Evolutionary conservation across 1,284 basidiomycete species (phyloP), one percentile per base, ranked within the genome.

Genomic region (Microbotryomycetes sp.): DNA sequence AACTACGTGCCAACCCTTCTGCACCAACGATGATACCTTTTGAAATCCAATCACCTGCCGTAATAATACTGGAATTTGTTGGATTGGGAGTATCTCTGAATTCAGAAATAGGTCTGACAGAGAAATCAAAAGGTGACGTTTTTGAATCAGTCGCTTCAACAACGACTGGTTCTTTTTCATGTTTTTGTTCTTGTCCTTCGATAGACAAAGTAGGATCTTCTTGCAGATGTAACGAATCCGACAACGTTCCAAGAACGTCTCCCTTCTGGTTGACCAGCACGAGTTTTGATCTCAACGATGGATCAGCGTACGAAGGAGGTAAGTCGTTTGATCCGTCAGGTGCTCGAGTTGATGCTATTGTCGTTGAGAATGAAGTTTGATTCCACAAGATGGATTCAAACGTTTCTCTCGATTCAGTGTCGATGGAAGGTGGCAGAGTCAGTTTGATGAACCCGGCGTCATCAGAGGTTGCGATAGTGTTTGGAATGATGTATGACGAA

Each of bases 21-120:
- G 71, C 70, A 0, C 74, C 71, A 23, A 72, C 65, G 50, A 75
- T 60, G 50, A 76, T 68, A 9, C 68, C 70, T 5, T 66, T 65
- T 0, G 72, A 73, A 36, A 76, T 63, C 48, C 60, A 68, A 45
- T 74, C 69, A 6, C 71, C 75, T 7, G 67, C 64, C 15, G 32
- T 22, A 59, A 71, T 61, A 49, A 71, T 60, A 2, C 30, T 30
- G 16, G 61, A 64, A 6, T 48, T 42, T 1, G 42, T 47, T 6
- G 64, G 63, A 28, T 66, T 63, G 6, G 45, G 47, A 5, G 59
- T 52, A 0, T 65, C 58, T 1, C 14, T 4, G 45, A 53, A 62
- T 51, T 62, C 56, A 59, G 56, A 68, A 61, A n/a, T n/a, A 7
- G 48, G 48, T 7, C 48, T 12, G 36, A 42, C 36, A 12, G 36